Conservation (phyloP, 805 yeast species). For the Danielozyma ontarioensis region DNA sequence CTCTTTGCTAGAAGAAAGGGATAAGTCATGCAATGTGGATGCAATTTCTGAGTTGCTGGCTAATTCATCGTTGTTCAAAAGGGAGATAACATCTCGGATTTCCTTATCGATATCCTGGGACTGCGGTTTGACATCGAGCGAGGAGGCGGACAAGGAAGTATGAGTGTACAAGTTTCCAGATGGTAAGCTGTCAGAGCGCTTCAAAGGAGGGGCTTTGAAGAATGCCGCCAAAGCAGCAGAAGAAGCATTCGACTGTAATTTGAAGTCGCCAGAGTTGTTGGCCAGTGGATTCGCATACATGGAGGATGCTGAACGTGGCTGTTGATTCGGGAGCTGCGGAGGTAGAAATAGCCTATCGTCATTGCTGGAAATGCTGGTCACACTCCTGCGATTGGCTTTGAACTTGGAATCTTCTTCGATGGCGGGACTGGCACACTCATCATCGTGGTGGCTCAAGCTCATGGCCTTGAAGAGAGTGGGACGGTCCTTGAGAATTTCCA, state of each 20-base stretch:
- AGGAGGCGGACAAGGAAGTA: not conserved
- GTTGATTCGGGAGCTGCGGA: slow-evolving; percentile 7
- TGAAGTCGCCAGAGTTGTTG: slow-evolving; percentile 14
- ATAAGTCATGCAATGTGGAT: slow-evolving; percentile 52
- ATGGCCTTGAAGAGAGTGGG: slow-evolving; percentile 41
- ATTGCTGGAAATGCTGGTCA: slow-evolving; percentile 4
- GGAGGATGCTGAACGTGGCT: slow-evolving; percentile 3
- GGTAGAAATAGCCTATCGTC: not conserved
- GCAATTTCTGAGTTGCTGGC: slow-evolving; percentile 39
- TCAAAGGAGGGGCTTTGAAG: slow-evolving; percentile 28
- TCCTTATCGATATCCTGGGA: not conserved
- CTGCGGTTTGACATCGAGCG: not conserved
- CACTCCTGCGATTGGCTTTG: too few species aligned
- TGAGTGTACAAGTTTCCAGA: too few species aligned
- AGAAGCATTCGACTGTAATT: slow-evolving; percentile 39
- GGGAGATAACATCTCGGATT: slow-evolving; percentile 37
- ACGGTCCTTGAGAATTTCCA: slow-evolving; percentile 65
- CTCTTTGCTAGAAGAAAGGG: slow-evolving; percentile 36
- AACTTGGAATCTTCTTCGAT: slow-evolving; percentile 5
- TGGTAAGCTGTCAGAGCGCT: slow-evolving; percentile 35
- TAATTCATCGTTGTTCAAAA: slow-evolving; percentile 38
- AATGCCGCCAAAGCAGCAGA: slow-evolving; percentile 44
- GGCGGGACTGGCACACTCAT: too few species aligned
- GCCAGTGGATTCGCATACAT: slow-evolving; percentile 5
- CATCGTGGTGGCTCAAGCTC: not conserved